These are phyloP conservation scores for Candida freyschussii DNA, from an alignment of 1,139 yeast species.

Conservation along the genomic window DNA sequence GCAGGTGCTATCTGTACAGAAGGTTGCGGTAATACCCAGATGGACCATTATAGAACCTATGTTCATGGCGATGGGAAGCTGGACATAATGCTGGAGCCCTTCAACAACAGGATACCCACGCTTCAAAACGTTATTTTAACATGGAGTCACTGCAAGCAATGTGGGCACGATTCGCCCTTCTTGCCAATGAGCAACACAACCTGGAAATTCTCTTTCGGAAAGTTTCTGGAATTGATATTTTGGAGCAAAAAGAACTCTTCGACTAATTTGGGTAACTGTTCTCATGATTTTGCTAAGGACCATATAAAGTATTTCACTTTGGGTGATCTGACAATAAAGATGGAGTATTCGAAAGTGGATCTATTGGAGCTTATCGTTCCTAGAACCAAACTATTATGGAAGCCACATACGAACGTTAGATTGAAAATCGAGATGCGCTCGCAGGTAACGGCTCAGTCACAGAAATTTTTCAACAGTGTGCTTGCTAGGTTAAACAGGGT, in stretches of 20 bases:
- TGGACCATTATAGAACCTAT: conserved; percentile 80
- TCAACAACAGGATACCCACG: conserved; percentile 51
- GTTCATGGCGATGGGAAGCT: conserved; percentile 86
- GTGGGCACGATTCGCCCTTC: conserved; percentile 73
- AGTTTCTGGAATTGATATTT: conserved; percentile 79
- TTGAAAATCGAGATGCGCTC: conserved; percentile 63
- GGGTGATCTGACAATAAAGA: conserved; percentile 70
- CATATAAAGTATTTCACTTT: conserved; percentile 83
- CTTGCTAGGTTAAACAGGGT: conserved; percentile 67
- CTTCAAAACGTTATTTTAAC: conserved; percentile 67
- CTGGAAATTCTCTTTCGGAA: conserved; percentile 90
- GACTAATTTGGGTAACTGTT: conserved; percentile 55
- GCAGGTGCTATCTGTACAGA: conserved; percentile 68
- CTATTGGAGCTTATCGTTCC: conserved; percentile 79
- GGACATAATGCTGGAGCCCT: conserved; percentile 67
- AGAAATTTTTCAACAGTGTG: conserved; percentile 70
- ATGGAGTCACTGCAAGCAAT: conserved; percentile 89
- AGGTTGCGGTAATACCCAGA: conserved; percentile 67
- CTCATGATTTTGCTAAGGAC: conserved; percentile 73
- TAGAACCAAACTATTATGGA: conserved; percentile 64
- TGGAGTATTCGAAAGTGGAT: conserved; percentile 74
- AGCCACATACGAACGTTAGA: conserved; percentile 64
- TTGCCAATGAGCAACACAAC: conserved; percentile 85
- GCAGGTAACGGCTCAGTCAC: conserved; percentile 49
- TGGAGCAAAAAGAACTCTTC: conserved; percentile 53